Evolutionary conservation across 2,329 filamentous ascomycete genomes (phyloP).

Genomic region (Stromatinia cepivora): DNA sequence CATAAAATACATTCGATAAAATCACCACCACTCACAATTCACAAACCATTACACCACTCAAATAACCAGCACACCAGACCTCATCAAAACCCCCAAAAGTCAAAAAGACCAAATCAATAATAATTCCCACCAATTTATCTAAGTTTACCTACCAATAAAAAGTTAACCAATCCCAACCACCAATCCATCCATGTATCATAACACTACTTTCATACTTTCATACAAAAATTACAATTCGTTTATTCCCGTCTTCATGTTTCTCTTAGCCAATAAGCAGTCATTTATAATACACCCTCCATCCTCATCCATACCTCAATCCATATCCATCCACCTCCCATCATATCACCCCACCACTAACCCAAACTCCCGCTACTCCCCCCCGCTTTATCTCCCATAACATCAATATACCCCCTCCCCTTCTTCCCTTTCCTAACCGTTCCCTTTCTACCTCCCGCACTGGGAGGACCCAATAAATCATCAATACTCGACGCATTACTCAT

Average conservation of each 20-base stretch:
- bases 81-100: too few species aligned
- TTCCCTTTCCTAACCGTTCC: constrained; percentile 66
- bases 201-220: not conserved
- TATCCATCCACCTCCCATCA: not conserved
- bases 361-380: constrained; percentile 2
- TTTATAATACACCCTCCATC: constrained; percentile 9
- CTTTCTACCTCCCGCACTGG: constrained; percentile 64
- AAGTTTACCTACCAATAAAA: too few species aligned
- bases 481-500: constrained; percentile 93
- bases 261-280: not conserved
- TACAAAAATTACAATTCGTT: constrained; percentile 2
- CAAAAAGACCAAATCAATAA: not conserved
- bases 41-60: too few species aligned
- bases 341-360: not conserved
- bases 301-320: not conserved
- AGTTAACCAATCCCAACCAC: too few species aligned
- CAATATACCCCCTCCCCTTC: constrained; percentile 85
- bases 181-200: not conserved
- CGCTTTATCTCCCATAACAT: constrained; percentile 71
- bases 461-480: constrained; percentile 82
- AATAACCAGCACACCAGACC: too few species aligned
- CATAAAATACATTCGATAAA: too few species aligned
- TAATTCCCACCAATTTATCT: too few species aligned
- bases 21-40: too few species aligned
- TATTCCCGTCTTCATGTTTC: not conserved